Base-by-base conservation (phyloP, 257 asterid genomes). In the Fraxinus excelsior region DNA sequence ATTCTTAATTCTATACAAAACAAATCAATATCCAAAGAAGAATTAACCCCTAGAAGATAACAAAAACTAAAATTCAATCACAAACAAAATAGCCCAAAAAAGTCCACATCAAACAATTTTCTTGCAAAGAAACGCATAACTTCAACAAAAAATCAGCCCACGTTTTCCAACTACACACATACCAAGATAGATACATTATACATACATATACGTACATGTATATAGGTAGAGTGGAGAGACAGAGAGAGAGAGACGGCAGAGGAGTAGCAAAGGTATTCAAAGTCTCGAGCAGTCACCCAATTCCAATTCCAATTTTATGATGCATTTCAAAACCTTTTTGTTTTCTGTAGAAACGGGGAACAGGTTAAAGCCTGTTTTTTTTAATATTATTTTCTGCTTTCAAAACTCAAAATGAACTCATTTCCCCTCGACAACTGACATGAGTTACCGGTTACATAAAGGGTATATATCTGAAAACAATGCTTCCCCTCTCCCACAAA, bases 51-150 rank as follows among this genome's bases (percentile, higher is more conserved):
- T 67, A 74, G 32, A 37, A 77, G 26, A 72, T 42, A 65, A 26
- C 65, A 46, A 70, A 44, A 64, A 19, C 34, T 80, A 65, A 51
- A 60, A 78, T 68, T 58, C 81, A 65, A 31, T 7, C 58, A 66
- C 14, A 78, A 73, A 31, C 74, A 65, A 67, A 75, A 4, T 56
- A 58, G 49, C 73, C 71, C 23, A 69, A 73, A 65, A 65, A 53
- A 32, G 71, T 67, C 60, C 77, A 67, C 79, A 78, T 79, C 77
- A 74, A 74, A 40, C 40, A 80, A 74, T 82, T 35, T 26, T 19
- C 34, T 8, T 26, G 18, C 32, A 28, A 77, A 76, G 25, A 14
- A 8, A 74, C 23, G 5, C 6, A 19, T 7, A 42, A 23, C 51
- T 28, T 8, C 16, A 1, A 8, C 32, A 71, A 32, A 13, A 69